Conservation (phyloP, 805 yeast species). For the Zygosaccharomyces gambellarensis region DNA sequence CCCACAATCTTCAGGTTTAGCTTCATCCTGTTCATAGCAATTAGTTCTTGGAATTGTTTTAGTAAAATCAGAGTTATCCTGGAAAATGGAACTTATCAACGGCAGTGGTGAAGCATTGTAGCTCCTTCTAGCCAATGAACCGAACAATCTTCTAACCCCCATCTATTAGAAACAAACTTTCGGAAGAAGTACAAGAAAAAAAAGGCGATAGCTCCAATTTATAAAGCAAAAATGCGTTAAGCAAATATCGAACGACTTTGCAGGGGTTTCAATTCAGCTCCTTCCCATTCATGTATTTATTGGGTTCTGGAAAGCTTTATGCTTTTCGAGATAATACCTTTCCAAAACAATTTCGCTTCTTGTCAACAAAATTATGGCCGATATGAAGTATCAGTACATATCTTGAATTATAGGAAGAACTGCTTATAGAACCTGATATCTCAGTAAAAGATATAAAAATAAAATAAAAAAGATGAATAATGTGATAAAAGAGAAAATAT, state of each 20-base stretch:
- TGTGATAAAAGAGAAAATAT: neutral
- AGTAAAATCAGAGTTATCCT: neutral
- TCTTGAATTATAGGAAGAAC: neutral
- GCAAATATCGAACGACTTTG: neutral
- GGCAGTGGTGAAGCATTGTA: neutral
- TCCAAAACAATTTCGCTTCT: neutral
- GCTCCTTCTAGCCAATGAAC: conserved; percentile 3
- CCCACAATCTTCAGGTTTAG: neutral
- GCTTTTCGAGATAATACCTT: neutral
- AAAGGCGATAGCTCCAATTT: neutral
- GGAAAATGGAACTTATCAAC: neutral
- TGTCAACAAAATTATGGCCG: neutral
- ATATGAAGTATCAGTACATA: neutral
- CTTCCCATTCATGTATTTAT: no score
- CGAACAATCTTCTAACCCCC: conserved; percentile 10
- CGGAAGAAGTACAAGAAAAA: no score
- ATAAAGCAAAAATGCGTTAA: neutral
- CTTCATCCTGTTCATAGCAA: neutral
- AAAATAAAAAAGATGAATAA: neutral
- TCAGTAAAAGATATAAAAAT: neutral
- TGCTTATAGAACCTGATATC: neutral
- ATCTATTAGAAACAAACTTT: conserved; percentile 2
- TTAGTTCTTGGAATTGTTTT: neutral
- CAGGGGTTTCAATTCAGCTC: neutral
- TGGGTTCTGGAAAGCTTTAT: neutral